phyloP scores from a whole-genome alignment of 1,284 basidiomycete species.

The Pterulicium gracile region DNA sequence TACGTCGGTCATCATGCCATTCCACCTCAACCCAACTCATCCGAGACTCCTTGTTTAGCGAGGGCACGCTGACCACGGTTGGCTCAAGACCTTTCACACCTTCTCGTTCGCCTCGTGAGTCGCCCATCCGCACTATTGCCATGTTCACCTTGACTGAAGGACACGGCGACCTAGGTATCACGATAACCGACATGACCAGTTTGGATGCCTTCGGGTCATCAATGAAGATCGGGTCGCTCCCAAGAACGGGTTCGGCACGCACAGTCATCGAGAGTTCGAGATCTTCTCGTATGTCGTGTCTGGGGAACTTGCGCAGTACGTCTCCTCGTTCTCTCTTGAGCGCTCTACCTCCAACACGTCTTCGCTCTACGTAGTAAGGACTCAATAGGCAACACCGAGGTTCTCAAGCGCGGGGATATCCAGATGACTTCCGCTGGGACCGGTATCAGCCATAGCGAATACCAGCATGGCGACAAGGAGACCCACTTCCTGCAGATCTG shows the following conservation, averaged over 20 bases:
- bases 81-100: slow-evolving; percentile 88
- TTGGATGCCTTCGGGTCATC: slow-evolving; percentile 61
- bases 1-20: background rate
- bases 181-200: slow-evolving; percentile 43
- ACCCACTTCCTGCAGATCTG: slow-evolving; percentile 88
- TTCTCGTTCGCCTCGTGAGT: slow-evolving; percentile 87
- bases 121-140: too few relatives aligned
- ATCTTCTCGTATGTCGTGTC: slow-evolving; percentile 83
- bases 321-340: slow-evolving; percentile 12
- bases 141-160: slow-evolving; percentile 67
- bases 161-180: slow-evolving; percentile 83
- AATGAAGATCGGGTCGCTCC: slow-evolving; percentile 87
- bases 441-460: slow-evolving; percentile 79
- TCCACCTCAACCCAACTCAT: background rate
- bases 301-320: slow-evolving; percentile 74
- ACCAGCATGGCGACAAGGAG: slow-evolving; percentile 43
- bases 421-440: slow-evolving; percentile 89
- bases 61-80: slow-evolving; percentile 46
- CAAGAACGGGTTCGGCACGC: slow-evolving; percentile 75
- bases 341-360: slow-evolving; percentile 5
- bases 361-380: slow-evolving; percentile 46
- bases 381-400: slow-evolving; percentile 82
- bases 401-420: slow-evolving; percentile 78
- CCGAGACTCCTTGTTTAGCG: background rate
- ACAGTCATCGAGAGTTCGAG: slow-evolving; percentile 80